Conservation (phyloP, 495 filamentous ascomycete species). For the Xylaria flabelliformis region DNA sequence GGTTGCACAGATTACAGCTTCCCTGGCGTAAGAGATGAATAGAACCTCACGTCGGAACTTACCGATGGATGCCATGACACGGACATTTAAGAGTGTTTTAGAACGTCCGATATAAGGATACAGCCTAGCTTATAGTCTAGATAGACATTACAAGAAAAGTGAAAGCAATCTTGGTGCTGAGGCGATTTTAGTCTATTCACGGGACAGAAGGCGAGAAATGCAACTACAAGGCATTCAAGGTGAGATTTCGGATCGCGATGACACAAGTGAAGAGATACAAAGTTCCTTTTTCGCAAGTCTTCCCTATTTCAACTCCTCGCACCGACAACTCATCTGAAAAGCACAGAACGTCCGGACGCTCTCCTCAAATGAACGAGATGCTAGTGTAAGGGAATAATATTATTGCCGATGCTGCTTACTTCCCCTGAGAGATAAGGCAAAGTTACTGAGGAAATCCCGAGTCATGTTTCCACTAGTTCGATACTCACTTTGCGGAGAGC, state of each 20-base stretch:
- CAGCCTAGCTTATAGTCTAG: neutral
- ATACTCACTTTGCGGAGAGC: neutral
- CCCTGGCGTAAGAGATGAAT: neutral
- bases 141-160: neutral
- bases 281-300: neutral
- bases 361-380: neutral
- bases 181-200: too few relatives aligned
- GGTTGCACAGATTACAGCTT: neutral
- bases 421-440: neutral
- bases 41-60: neutral
- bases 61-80: neutral
- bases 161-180: too few relatives aligned
- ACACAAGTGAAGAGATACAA: neutral
- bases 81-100: neutral
- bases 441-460: neutral
- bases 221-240: neutral
- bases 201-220: neutral
- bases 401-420: neutral
- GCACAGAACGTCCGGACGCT: neutral
- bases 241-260: conserved; percentile 5
- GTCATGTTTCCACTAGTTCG: neutral
- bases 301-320: neutral
- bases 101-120: neutral
- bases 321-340: neutral
- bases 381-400: neutral